Base-by-base conservation (phyloP, 495 filamentous ascomycete genomes). In the Trichoderma gamsii region DNA sequence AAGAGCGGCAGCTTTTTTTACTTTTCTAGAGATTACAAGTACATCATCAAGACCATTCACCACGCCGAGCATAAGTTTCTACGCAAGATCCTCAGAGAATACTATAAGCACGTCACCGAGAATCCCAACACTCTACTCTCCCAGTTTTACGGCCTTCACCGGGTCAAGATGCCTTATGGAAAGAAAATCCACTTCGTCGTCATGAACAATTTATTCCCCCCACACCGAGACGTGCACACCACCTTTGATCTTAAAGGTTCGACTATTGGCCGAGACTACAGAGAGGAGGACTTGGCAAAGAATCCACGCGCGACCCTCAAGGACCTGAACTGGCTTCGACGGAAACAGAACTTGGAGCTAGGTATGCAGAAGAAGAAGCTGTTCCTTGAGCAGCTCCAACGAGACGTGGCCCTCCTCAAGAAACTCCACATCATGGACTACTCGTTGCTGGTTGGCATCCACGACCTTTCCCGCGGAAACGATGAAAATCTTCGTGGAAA, bases 1-100 rank as follows among this genome's bases (percentile, higher is more conserved):
- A 99, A 99, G 81, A 97, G 93, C 78, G 96, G 96, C 21, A 97
- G 93, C 76, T 99, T 99, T 79, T 99, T 99, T 81, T 99, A 99
- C 81, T 99, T 99, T 81, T 98, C 96, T 35, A 86, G 95, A 66
- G 95, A 99, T 76, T 99, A 98, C 83, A 99, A 99, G 79, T 99
- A 99, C 79, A 99, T 99, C 78, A 99, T 99, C 87, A 99, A 99
- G 77, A 99, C 95, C 16, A 99, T 99, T 68, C 95, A 98, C 75
- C 95, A 97, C 72, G 88, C 87, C 67, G 95, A 99, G 76, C 96
- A 99, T 79, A 96, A 96, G 72, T 90, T 97, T 69, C 84, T 99
- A 51, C 86, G 95, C 65, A 96, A 91, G 76, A 92, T 97, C 56
- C 81, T 99, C 66, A 91, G 89, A 67, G 90, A 97, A 43, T 99